A percentile compares a stretch with the other conserved stretches of the same genome.
Conservation (phyloP, 352 stramenopile species). For the Pythium sp. region DNA sequence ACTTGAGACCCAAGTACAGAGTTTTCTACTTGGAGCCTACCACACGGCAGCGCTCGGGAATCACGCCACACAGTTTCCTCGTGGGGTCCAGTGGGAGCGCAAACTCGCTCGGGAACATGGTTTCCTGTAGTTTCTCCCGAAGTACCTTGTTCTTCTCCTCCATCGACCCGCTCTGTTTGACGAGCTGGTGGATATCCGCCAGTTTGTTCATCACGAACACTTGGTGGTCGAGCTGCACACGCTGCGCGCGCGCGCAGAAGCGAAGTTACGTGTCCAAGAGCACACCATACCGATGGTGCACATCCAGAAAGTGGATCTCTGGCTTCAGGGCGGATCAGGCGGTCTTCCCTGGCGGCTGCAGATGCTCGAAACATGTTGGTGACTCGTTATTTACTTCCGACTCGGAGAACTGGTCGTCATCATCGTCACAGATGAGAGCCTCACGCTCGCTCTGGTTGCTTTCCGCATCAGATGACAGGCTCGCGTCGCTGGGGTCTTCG, state of each 20-base stretch:
- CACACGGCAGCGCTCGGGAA: neutral
- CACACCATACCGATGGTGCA: neutral
- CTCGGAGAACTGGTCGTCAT: neutral
- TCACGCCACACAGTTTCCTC: neutral
- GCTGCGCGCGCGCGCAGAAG: neutral
- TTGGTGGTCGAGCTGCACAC: neutral
- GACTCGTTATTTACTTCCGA: neutral
- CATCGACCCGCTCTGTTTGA: neutral
- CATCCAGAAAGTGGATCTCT: neutral
- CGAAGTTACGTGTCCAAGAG: neutral
- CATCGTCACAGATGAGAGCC: neutral
- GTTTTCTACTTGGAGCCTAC: neutral
- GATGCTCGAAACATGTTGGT: neutral
- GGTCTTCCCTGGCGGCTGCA: neutral
- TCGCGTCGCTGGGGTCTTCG: neutral
- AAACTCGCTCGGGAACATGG: neutral
- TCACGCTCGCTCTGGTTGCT: neutral
- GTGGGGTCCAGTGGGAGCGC: neutral
- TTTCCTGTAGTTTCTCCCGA: neutral
- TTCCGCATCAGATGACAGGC: neutral
- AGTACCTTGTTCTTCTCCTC: neutral
- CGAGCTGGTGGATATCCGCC: neutral
- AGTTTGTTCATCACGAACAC: neutral
- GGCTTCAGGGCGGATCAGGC: neutral
- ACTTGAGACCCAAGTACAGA: neutral